phyloP scores from a whole-genome alignment of 2,329 filamentous ascomycete genomes.

The Aspergillus sp. region DNA sequence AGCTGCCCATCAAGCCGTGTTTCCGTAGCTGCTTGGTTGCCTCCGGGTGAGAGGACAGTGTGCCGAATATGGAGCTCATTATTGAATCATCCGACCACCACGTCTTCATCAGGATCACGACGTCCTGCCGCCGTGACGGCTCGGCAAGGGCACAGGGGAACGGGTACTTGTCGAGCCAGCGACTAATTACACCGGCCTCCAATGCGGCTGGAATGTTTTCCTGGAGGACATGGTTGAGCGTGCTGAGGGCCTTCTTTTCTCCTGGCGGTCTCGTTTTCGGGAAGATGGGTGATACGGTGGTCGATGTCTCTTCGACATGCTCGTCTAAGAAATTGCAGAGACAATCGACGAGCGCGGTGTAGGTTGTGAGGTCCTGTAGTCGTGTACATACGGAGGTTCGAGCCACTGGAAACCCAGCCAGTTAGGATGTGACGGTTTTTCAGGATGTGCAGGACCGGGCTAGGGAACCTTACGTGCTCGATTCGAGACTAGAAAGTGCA shows the following conservation, averaged over 20 bases:
- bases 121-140: conserved; percentile 45
- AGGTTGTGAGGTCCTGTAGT: conserved; percentile 37
- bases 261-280: conserved; percentile 42
- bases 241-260: conserved; percentile 44
- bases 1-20: conserved; percentile 43
- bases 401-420: conserved; percentile 27
- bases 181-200: conserved; percentile 65
- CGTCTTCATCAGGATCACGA: conserved; percentile 41
- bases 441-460: background rate
- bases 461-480: conserved; percentile 33
- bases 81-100: conserved; percentile 44
- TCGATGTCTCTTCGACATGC: conserved; percentile 34
- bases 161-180: conserved; percentile 71
- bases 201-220: conserved; percentile 59
- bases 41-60: conserved; percentile 38
- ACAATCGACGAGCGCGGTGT: conserved; percentile 41
- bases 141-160: conserved; percentile 61
- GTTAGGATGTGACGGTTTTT: conserved; percentile 1
- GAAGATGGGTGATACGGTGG: conserved; percentile 38
- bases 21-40: conserved; percentile 43
- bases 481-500: conserved; percentile 44
- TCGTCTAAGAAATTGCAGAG: conserved; percentile 42
- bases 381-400: conserved; percentile 35
- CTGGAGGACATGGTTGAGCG: conserved; percentile 63
- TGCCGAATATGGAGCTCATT: conserved; percentile 45